phyloP scores from a whole-genome alignment of 2,329 filamentous ascomycete genomes.

The Lasiodiplodia citricola region DNA sequence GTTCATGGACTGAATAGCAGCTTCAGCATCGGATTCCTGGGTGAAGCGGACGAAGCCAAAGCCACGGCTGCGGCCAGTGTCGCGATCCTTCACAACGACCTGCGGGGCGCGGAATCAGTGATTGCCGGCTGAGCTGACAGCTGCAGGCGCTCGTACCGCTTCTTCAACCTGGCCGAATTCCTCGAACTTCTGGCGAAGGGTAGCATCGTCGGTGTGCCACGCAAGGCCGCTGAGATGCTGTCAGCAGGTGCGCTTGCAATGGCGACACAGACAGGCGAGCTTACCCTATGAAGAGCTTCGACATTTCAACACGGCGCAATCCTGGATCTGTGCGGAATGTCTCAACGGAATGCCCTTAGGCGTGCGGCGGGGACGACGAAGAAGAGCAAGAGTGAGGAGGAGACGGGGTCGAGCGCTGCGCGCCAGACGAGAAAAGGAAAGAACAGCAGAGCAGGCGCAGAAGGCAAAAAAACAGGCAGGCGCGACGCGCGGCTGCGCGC shows the following conservation, averaged over 20 bases:
- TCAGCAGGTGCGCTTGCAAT: conserved; percentile 28
- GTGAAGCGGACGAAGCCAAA: conserved; percentile 96
- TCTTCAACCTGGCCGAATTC: conserved; percentile 91
- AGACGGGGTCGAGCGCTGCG: background rate
- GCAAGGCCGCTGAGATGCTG: conserved; percentile 78
- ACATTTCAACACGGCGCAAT: conserved; percentile 62
- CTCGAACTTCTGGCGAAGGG: conserved; percentile 88
- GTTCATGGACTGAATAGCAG: conserved; percentile 80
- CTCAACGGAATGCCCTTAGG: conserved; percentile 12
- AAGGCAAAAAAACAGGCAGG: conserved; percentile 18
- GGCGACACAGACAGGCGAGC: conserved; percentile 38
- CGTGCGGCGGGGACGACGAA: background rate
- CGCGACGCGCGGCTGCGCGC: conserved; percentile 18
- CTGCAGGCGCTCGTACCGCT: conserved; percentile 73
- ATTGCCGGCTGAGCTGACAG: background rate
- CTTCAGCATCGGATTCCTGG: conserved; percentile 75
- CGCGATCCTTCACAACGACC: conserved; percentile 97
- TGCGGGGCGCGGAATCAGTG: conserved; percentile 46
- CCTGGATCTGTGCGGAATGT: conserved; percentile 21
- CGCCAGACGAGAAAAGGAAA: conserved; percentile 12
- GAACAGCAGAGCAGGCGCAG: conserved; percentile 15
- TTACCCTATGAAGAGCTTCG: conserved; percentile 95
- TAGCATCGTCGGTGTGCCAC: conserved; percentile 94
- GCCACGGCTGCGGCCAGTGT: conserved; percentile 93
- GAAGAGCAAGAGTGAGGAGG: background rate